Base-by-base conservation (phyloP, 108 stramenopile species). In the Bacterosira constricta region DNA sequence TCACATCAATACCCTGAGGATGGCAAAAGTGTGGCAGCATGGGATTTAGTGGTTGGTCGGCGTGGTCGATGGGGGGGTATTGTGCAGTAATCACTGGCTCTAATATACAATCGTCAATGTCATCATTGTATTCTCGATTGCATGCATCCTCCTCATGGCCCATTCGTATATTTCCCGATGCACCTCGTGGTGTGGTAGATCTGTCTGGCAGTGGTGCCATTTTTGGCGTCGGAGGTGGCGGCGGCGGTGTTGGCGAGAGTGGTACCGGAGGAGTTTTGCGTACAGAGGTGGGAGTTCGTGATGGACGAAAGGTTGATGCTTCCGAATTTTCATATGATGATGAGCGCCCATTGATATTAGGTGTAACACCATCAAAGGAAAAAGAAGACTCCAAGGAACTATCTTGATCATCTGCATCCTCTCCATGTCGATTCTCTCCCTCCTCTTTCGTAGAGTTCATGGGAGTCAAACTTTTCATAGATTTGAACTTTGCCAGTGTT, bases 1-100 rank as follows among this genome's bases (percentile, higher is more conserved):
- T 77, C 2, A 71, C 51, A 32, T 95, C 90, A 17, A 58, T 52
- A n/a, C 87, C 84, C 20, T 72, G 77, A 8, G 94, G 89, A 77
- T 80, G 78, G 67, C 94, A 95, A 78, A 95, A 95, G 25, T 91
- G 89, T 5, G 90, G 70, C 13, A 92, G 39, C 90, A 90, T 90
- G 6, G 89, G 89, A 83, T 92, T 95, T 42, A 95, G 47, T 6
- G 94, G 90, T 63, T 82, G 83, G 51, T 86, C 94, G 0, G 66
- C 67, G 63, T 89, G 81, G 58, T 95, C 91, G 3, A 70, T 66
- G 7, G 65, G 77, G 10, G 94, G 94, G 65, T 90, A 95, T 45
- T 86, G 75, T 5, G 94, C 86, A 13, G 94, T 91, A 18, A 92
- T 85, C 47, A 77, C 77, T 11, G 94, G 94, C 56, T 84, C 69